Evolutionary conservation across 2,329 filamentous ascomycete genomes (phyloP).

Genomic region (Trichoderma sp.): DNA sequence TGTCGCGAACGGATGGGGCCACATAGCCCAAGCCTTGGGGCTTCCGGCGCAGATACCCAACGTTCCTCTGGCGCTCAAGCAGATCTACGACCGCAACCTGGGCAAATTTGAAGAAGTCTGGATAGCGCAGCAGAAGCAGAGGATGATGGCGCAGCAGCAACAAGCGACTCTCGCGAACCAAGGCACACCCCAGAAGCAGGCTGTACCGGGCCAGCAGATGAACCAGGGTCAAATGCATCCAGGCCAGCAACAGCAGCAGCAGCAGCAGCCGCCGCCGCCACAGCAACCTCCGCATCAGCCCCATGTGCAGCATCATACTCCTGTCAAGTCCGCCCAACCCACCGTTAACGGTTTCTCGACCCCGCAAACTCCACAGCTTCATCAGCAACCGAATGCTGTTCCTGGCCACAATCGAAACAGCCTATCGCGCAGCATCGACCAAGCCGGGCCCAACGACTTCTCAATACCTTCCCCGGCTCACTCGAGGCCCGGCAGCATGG

Average conservation of each 20-base stretch:
- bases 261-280: constrained; percentile 36
- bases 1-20: constrained; percentile 70
- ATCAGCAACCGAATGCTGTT: constrained; percentile 20
- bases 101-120: constrained; percentile 74
- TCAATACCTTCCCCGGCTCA: constrained; percentile 51
- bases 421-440: constrained; percentile 52
- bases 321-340: constrained; percentile 47
- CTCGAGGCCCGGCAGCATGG: constrained; percentile 46
- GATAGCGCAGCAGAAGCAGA: constrained; percentile 57
- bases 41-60: constrained; percentile 66
- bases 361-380: constrained; percentile 37
- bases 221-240: constrained; percentile 42
- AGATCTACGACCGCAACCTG: constrained; percentile 75
- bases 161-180: constrained; percentile 35
- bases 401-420: constrained; percentile 27
- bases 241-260: constrained; percentile 36
- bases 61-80: constrained; percentile 69
- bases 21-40: constrained; percentile 66
- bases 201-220: constrained; percentile 40
- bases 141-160: constrained; percentile 52
- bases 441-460: constrained; percentile 43
- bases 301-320: constrained; percentile 41
- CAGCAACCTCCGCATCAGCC: constrained; percentile 23
- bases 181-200: constrained; percentile 41
- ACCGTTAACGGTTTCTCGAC: constrained; percentile 45